Percentiles rank a stretch among this genome's conserved stretches.
phyloP scores from a whole-genome alignment of 306 rosid species.

The Rosa multiflora region DNA sequence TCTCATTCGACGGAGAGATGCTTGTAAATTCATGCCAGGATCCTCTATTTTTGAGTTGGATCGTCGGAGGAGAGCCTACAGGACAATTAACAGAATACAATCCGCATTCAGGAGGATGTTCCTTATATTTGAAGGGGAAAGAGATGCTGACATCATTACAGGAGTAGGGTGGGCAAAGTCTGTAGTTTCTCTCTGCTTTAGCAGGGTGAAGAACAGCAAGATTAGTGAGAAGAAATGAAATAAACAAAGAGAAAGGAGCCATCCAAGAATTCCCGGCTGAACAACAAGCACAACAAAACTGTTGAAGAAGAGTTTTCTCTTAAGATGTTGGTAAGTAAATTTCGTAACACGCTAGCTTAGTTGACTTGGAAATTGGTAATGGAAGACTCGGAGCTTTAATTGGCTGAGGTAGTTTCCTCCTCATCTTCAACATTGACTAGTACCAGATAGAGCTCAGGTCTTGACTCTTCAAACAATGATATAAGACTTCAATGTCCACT shows the following conservation, averaged over 20 bases:
- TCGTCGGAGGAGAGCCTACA: rapidly evolving
- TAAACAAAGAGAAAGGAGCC: constrained; percentile 9
- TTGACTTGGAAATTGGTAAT: background rate
- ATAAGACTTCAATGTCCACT: background rate
- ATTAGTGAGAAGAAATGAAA: constrained; percentile 15
- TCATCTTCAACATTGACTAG: constrained; percentile 5
- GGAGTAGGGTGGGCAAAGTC: background rate
- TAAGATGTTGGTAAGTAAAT: background rate
- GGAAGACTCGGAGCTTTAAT: background rate
- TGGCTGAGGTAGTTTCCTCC: background rate
- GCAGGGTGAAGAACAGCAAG: constrained; percentile 12
- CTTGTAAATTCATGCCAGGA: background rate
- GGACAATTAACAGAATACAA: background rate
- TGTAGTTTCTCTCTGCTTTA: background rate
- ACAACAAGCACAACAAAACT: background rate
- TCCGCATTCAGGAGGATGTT: background rate
- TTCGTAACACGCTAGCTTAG: background rate
- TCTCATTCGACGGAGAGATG: rapidly evolving
- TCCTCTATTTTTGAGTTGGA: background rate
- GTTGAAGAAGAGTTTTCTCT: background rate
- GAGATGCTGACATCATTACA: rapidly evolving
- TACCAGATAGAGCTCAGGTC: background rate
- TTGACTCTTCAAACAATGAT: background rate
- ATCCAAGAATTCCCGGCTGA: constrained; percentile 6
- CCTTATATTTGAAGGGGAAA: rapidly evolving